Conservation (phyloP, 306 rosid species). For the Cicer pinnatifidum region DNA sequence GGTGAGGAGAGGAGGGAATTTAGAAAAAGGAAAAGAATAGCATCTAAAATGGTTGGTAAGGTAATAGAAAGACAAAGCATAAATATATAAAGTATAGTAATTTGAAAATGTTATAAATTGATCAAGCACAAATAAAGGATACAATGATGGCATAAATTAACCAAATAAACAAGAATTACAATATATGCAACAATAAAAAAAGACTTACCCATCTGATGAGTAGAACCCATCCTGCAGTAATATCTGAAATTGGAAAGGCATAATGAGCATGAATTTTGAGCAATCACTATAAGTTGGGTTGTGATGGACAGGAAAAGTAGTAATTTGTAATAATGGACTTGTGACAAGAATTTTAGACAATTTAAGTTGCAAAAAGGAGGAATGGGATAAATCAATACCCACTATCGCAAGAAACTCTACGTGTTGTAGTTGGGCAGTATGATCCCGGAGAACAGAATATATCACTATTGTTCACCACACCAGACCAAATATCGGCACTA, state of each 20-base stretch:
- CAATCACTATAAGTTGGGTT: slow-evolving; percentile 33
- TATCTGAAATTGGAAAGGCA: slow-evolving; percentile 60
- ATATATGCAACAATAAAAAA: not conserved
- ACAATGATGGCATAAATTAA: slow-evolving; percentile 10
- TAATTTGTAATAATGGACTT: slow-evolving; percentile 10
- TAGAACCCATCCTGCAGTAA: slow-evolving; percentile 84
- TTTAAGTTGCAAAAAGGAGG: slow-evolving; percentile 31
- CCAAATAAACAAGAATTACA: slow-evolving; percentile 12
- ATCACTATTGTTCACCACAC: slow-evolving; percentile 60
- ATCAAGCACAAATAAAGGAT: not conserved
- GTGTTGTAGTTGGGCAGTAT: slow-evolving; percentile 72
- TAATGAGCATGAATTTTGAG: slow-evolving; percentile 44
- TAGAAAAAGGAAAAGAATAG: not conserved
- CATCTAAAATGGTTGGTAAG: not conserved
- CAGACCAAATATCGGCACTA: slow-evolving; percentile 79
- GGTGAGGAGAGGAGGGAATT: not conserved
- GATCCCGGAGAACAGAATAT: slow-evolving; percentile 87
- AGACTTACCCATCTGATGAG: slow-evolving; percentile 63
- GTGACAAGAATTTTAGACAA: slow-evolving; percentile 42
- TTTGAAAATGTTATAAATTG: slow-evolving; percentile 3
- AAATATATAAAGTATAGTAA: slow-evolving; percentile 1
- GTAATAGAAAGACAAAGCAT: not conserved
- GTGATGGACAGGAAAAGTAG: slow-evolving; percentile 29
- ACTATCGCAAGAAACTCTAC: slow-evolving; percentile 60
- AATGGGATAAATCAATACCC: slow-evolving; percentile 72